A percentile compares a stretch with the other conserved stretches of the same genome.
Evolutionary conservation across 352 stramenopile species (phyloP).

Genomic region (Peronosclerospora sorghi): DNA sequence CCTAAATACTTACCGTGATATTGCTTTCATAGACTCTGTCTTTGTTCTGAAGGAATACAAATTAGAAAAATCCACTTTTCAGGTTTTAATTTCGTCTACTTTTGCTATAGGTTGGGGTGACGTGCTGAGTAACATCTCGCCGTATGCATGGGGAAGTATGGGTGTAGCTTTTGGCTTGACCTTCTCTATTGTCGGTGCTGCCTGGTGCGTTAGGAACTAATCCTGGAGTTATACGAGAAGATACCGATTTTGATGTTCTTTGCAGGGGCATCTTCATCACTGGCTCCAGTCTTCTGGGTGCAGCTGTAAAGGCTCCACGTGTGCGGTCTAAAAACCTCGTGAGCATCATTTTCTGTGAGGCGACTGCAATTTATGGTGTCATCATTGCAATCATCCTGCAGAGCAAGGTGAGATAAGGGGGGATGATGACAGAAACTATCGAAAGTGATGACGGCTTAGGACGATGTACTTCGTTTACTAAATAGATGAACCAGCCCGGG

Average conservation of each 20-base stretch:
- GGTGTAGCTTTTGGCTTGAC: conserved; percentile 94
- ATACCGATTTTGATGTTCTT: neutral
- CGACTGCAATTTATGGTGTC: conserved; percentile 98
- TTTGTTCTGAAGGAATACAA: neutral
- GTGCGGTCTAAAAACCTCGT: conserved; percentile 99
- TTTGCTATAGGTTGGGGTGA: conserved; percentile 75
- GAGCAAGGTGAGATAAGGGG: conserved; percentile 83
- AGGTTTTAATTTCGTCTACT: neutral
- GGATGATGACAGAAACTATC: neutral
- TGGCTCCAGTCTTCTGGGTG: conserved; percentile 94
- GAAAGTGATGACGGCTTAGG: conserved; percentile 1
- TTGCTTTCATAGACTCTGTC: too few species aligned
- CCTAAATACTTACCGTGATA: neutral
- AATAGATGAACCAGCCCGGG: conserved; percentile 64
- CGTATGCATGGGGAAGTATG: conserved; percentile 96
- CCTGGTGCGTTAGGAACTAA: conserved; percentile 53
- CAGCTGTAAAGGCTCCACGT: conserved; percentile 95
- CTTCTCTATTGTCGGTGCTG: conserved; percentile 95
- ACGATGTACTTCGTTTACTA: neutral
- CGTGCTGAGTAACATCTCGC: conserved; percentile 97
- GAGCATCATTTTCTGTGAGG: conserved; percentile 99
- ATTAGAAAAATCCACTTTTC: neutral
- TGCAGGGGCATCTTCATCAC: conserved; percentile 87
- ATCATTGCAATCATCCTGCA: conserved; percentile 99
- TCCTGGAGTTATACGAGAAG: neutral